A percentile compares a stretch with the other conserved stretches of the same genome.
phyloP scores from a whole-genome alignment of 495 filamentous ascomycete species.

The Penicillium flavigenum region DNA sequence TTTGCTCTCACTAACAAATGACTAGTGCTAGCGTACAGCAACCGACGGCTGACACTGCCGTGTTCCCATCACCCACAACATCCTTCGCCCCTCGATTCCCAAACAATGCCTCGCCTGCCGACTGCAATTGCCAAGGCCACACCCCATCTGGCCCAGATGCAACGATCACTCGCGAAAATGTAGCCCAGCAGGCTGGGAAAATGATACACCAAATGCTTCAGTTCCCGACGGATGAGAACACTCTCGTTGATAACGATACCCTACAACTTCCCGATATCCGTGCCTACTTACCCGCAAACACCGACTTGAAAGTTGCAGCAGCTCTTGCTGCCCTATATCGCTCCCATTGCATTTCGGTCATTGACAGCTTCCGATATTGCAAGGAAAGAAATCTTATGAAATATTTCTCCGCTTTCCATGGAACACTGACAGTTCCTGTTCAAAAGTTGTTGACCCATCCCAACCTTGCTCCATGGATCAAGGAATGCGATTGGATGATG shows the following conservation, averaged over 20 bases:
- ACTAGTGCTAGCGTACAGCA: constrained; percentile 46
- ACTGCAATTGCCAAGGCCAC: constrained; percentile 35
- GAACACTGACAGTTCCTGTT: constrained; percentile 94
- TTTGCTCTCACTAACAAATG: constrained; percentile 10
- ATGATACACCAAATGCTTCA: constrained; percentile 67
- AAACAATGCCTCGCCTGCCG: constrained; percentile 17
- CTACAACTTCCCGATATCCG: constrained; percentile 77
- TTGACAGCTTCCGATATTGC: constrained; percentile 92
- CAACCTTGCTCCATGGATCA: constrained; percentile 85
- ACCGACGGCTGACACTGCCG: constrained; percentile 61
- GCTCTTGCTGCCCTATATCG: constrained; percentile 83
- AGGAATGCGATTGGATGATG: constrained; percentile 90
- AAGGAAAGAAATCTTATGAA: constrained; percentile 93
- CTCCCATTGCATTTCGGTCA: constrained; percentile 89
- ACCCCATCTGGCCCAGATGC: constrained; percentile 23
- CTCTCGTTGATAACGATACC: constrained; percentile 59
- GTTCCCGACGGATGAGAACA: constrained; percentile 57
- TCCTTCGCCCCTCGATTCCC: constrained; percentile 39
- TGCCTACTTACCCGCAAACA: constrained; percentile 66
- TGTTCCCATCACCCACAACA: constrained; percentile 63
- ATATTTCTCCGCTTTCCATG: constrained; percentile 93
- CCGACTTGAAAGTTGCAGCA: constrained; percentile 78
- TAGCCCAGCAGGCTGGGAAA: constrained; percentile 43
- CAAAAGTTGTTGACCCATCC: constrained; percentile 87
- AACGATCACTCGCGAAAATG: constrained; percentile 42